These are phyloP conservation scores for Orobanche coerulescens DNA, from an alignment of 257 asterid genomes.

Conservation along the genomic window DNA sequence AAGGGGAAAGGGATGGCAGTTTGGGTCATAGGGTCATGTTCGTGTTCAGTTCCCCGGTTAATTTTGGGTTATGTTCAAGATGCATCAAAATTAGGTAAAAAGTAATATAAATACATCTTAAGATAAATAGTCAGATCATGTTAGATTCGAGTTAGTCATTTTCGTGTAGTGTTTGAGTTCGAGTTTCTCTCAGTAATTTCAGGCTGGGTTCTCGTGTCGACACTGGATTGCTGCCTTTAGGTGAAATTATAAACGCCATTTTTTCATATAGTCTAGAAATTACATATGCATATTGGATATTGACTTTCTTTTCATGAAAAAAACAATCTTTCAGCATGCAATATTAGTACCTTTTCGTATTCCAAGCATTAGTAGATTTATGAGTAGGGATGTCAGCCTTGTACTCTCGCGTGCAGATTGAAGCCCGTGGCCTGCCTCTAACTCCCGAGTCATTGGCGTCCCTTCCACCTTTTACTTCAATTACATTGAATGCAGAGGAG, in stretches of 20 bases:
- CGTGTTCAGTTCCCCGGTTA: no score
- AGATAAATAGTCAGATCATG: no score
- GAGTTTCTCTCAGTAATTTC: no score
- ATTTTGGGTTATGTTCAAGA: no score
- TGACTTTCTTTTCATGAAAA: neutral
- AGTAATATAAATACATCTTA: no score
- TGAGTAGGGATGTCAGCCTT: slow-evolving; percentile 12
- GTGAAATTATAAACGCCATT: neutral
- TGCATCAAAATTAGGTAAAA: no score
- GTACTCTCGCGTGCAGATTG: slow-evolving; percentile 48
- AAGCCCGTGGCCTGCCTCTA: slow-evolving; percentile 77
- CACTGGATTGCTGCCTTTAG: no score
- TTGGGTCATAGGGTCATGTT: no score
- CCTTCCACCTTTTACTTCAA: slow-evolving; percentile 84
- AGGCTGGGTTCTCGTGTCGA: no score
- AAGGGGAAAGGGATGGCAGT: no score
- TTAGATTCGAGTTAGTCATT: no score
- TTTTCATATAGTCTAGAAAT: neutral
- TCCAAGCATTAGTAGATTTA: neutral
- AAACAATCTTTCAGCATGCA: slow-evolving; percentile 7
- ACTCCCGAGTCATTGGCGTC: slow-evolving; percentile 85
- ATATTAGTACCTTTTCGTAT: neutral
- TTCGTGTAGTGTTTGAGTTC: no score
- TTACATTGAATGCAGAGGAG: slow-evolving; percentile 76
- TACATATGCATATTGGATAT: neutral